phyloP scores from a whole-genome alignment of 2,329 filamentous ascomycete genomes.

The Pseudogymnoascus sp. region DNA sequence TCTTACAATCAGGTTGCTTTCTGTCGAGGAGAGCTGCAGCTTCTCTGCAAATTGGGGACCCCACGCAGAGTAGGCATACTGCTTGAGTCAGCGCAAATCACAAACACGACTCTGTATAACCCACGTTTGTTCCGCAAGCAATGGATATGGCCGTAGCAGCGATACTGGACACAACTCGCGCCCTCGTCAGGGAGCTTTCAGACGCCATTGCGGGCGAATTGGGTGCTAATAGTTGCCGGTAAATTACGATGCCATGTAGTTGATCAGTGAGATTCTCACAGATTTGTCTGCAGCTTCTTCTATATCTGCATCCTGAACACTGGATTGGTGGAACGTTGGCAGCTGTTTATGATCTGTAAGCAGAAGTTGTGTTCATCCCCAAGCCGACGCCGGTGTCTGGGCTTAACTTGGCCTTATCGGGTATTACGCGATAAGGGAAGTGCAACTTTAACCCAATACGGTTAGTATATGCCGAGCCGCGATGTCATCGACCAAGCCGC shows the following conservation, averaged over 20 bases:
- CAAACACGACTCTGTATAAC: constrained; percentile 25
- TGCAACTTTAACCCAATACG: not conserved
- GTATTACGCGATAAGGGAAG: constrained; percentile 10
- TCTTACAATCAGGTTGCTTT: constrained; percentile 81
- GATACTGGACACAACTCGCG: constrained; percentile 72
- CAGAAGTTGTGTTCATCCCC: not conserved
- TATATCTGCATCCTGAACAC: not conserved
- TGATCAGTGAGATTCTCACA: not conserved
- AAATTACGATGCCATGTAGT: constrained; percentile 6
- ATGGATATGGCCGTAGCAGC: constrained; percentile 79
- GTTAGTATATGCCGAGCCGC: not conserved
- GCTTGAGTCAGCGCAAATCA: constrained; percentile 24
- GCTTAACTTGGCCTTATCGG: constrained; percentile 3
- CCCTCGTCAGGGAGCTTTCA: constrained; percentile 47
- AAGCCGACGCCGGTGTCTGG: not conserved
- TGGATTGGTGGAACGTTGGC: not conserved
- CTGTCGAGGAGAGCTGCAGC: constrained; percentile 80
- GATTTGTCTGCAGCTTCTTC: not conserved
- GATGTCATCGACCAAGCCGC: constrained; percentile 5
- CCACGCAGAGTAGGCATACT: constrained; percentile 99
- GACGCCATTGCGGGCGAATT: constrained; percentile 32
- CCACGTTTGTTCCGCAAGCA: constrained; percentile 87
- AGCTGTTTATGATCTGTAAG: not conserved
- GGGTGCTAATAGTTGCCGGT: not conserved
- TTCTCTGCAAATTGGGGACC: constrained; percentile 88